Conservation (phyloP, 2,329 filamentous ascomycete genomes). For the Colletotrichum sp. region DNA sequence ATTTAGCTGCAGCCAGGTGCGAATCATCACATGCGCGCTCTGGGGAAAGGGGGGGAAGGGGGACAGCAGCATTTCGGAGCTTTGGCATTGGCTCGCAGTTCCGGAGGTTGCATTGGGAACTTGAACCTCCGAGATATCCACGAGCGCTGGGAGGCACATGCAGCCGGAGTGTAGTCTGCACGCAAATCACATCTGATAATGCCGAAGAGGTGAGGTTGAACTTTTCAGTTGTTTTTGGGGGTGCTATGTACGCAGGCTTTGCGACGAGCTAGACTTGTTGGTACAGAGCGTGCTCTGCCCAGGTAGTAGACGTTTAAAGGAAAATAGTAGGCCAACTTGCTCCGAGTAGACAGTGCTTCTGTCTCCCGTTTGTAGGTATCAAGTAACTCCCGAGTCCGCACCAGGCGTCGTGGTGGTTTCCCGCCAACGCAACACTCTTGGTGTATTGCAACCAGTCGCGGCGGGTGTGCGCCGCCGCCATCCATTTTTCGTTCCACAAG, state of each 20-base stretch:
- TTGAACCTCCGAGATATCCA: neutral
- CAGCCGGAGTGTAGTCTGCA: neutral
- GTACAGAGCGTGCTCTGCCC: neutral
- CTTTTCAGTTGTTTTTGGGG: neutral
- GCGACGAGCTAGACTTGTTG: neutral
- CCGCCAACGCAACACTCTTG: neutral
- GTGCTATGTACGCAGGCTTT: neutral
- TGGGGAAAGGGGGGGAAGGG: neutral
- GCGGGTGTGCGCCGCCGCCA: neutral
- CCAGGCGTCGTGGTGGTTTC: neutral
- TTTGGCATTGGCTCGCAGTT: neutral
- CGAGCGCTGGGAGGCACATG: neutral
- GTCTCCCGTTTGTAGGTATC: neutral
- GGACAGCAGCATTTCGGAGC: neutral
- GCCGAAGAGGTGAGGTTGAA: neutral
- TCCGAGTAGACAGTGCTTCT: neutral
- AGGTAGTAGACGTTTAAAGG: neutral
- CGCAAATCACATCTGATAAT: neutral
- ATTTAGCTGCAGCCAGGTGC: neutral
- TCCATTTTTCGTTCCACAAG: neutral
- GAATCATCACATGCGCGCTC: constrained; percentile 7
- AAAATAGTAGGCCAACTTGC: neutral
- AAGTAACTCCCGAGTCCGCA: neutral
- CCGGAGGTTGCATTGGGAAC: neutral
- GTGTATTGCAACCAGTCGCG: neutral